Evolutionary conservation across 2,329 filamentous ascomycete genomes (phyloP).

Genomic region (Aspergillus pseudotamarii): DNA sequence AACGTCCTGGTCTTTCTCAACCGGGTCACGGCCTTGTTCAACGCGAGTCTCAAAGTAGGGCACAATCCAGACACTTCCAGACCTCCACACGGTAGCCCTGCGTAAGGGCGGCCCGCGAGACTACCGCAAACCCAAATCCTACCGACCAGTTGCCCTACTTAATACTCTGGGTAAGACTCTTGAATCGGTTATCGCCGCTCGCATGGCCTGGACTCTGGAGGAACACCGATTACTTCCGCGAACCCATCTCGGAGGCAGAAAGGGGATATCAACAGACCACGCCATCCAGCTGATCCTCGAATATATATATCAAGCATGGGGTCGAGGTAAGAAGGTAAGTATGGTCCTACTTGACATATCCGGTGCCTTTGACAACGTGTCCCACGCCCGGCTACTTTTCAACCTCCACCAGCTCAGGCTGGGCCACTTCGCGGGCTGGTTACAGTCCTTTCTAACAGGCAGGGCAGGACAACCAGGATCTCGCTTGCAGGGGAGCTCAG

Average conservation of each 20-base stretch:
- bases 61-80: conserved; percentile 14
- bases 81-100: conserved; percentile 9
- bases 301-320: conserved; percentile 8
- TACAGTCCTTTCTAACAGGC: conserved; percentile 6
- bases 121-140: conserved; percentile 15
- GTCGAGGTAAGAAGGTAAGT: background rate
- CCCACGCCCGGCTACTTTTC: conserved; percentile 12
- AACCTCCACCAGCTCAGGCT: background rate
- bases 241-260: conserved; percentile 15
- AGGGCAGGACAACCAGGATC: background rate
- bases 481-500: conserved; percentile 6
- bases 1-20: background rate
- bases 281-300: conserved; percentile 16
- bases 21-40: background rate
- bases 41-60: background rate
- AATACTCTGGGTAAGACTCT: conserved; percentile 18
- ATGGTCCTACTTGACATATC: conserved; percentile 18
- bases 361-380: conserved; percentile 7
- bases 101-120: conserved; percentile 9
- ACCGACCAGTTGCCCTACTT: conserved; percentile 18
- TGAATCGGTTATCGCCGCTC: conserved; percentile 9
- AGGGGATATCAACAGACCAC: conserved; percentile 18
- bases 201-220: conserved; percentile 13
- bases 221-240: conserved; percentile 9
- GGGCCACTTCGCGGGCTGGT: background rate